These are phyloP conservation scores for Cutaneotrichosporon mucoides DNA, from an alignment of 1,284 basidiomycete species.

Conservation along the genomic window DNA sequence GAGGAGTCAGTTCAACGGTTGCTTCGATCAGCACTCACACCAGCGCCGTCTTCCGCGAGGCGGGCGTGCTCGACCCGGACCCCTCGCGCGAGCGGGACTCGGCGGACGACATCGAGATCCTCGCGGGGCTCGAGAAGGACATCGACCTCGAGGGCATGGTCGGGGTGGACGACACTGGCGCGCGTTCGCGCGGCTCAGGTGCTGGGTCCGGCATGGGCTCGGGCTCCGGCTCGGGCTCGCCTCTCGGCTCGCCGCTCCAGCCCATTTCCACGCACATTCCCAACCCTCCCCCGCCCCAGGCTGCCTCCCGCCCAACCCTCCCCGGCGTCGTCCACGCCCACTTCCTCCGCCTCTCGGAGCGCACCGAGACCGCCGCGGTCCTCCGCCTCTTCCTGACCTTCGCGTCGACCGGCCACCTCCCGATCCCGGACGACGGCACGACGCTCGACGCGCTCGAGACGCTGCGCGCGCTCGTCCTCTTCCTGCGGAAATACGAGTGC, in stretches of 20 bases:
- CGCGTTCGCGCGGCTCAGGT: no score
- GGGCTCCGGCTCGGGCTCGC: no score
- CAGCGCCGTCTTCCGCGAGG: constrained; percentile 14
- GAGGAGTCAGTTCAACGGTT: no score
- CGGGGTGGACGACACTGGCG: neutral
- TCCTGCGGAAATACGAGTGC: constrained; percentile 14
- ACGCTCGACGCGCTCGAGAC: constrained; percentile 9
- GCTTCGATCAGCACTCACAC: neutral
- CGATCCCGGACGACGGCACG: constrained; percentile 17
- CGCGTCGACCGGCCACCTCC: constrained; percentile 4
- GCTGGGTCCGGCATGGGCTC: no score
- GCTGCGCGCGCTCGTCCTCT: constrained; percentile 8
- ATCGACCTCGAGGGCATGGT: neutral
- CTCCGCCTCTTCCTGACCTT: constrained; percentile 16
- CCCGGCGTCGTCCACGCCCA: constrained; percentile 1
- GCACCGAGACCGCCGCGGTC: constrained; percentile 7
- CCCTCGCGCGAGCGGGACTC: neutral
- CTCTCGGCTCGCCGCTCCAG: no score
- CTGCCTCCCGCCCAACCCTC: neutral
- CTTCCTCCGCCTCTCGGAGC: constrained; percentile 4
- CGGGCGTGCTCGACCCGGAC: neutral
- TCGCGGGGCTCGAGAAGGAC: neutral
- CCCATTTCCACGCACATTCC: no score
- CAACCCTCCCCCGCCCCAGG: no score
- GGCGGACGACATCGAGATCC: neutral